Conservation (phyloP, 176 grass and related monocot genomes). For the Carex parvula region DNA sequence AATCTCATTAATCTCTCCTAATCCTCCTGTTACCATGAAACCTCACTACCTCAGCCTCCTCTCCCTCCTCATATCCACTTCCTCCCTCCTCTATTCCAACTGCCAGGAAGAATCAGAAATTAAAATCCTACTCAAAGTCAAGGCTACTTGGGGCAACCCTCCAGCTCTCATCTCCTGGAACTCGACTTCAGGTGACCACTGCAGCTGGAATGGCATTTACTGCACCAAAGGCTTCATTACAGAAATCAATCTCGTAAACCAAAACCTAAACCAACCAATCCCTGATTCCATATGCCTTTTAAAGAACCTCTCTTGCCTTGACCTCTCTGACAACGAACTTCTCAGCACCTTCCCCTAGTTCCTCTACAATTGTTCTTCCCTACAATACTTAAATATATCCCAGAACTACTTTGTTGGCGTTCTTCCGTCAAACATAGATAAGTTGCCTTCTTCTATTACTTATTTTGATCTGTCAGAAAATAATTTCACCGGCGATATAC, state of each 20-base stretch:
- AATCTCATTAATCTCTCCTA: too few relatives aligned
- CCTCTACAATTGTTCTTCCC: conserved; percentile 47
- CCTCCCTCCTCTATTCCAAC: not conserved
- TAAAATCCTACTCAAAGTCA: conserved; percentile 35
- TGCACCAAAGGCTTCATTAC: conserved; percentile 30
- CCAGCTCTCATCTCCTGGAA: conserved; percentile 50
- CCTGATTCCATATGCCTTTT: conserved; percentile 45
- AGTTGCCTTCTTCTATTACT: conserved; percentile 26
- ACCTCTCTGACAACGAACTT: conserved; percentile 58
- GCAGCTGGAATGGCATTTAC: conserved; percentile 40
- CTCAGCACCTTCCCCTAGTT: conserved; percentile 41
- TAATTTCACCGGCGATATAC: conserved; percentile 41
- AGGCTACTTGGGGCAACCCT: conserved; percentile 34
- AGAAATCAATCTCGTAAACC: not conserved
- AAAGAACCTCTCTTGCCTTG: conserved; percentile 40
- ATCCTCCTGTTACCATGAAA: not conserved
- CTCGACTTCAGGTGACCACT: conserved; percentile 32
- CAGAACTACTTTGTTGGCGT: conserved; percentile 48
- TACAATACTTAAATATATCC: conserved; percentile 47
- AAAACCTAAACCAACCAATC: conserved; percentile 23
- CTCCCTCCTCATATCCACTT: not conserved
- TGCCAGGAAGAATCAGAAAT: not conserved
- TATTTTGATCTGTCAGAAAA: conserved; percentile 49
- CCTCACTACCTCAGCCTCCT: not conserved
- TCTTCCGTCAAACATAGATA: conserved; percentile 37